Conservation (phyloP, 1,139 yeast genomes). For the Geotrichum reessii region DNA sequence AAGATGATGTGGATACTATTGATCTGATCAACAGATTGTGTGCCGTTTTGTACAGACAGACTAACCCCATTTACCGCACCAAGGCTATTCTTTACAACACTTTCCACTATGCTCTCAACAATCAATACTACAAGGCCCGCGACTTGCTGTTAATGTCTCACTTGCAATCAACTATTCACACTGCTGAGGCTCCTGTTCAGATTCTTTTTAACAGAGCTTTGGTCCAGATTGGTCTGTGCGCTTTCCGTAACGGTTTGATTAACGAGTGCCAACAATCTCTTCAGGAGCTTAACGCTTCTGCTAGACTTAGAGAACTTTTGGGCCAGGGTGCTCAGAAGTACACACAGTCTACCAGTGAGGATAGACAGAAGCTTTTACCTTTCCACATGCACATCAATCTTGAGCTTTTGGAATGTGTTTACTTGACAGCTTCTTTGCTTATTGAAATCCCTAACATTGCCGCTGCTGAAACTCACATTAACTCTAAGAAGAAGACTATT, state of each 20-base stretch:
- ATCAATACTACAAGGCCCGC: conserved; percentile 76
- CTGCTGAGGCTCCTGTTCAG: conserved; percentile 80
- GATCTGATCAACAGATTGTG: conserved; percentile 61
- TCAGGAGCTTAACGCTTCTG: conserved; percentile 82
- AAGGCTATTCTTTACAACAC: conserved; percentile 81
- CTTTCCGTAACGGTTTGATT: conserved; percentile 85
- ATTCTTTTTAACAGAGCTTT: conserved; percentile 91
- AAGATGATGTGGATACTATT: conserved; percentile 38
- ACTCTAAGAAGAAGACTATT: conserved; percentile 60
- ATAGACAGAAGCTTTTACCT: conserved; percentile 83
- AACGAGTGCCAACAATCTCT: conserved; percentile 83
- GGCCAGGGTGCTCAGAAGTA: conserved; percentile 87
- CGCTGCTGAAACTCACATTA: conserved; percentile 44
- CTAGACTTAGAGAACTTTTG: conserved; percentile 82
- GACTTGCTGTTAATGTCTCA: conserved; percentile 83
- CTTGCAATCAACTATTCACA: conserved; percentile 73
- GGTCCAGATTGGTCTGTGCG: conserved; percentile 92
- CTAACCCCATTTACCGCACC: conserved; percentile 65
- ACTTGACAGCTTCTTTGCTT: conserved; percentile 82
- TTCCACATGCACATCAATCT: conserved; percentile 97
- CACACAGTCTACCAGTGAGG: conserved; percentile 44
- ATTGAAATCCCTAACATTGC: conserved; percentile 90
- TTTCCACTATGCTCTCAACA: conserved; percentile 86
- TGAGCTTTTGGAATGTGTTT: conserved; percentile 90
- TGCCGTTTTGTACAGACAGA: conserved; percentile 58